phyloP scores from a whole-genome alignment of 2,329 filamentous ascomycete genomes.

The Ophiostoma ulmi region DNA sequence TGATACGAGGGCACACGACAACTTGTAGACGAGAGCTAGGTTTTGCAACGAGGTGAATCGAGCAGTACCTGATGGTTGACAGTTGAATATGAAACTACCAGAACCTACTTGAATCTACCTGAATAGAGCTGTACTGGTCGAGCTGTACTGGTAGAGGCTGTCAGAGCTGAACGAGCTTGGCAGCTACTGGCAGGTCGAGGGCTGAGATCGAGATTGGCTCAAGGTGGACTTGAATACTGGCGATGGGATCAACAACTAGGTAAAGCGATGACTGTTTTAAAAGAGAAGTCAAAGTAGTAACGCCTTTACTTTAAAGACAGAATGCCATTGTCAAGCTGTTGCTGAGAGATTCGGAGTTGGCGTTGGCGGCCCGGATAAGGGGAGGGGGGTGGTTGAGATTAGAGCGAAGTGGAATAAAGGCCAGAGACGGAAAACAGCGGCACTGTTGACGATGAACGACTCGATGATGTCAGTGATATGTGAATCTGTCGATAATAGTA shows the following conservation, averaged over 20 bases:
- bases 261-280: background rate
- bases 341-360: background rate
- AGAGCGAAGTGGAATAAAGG: conserved; percentile 3
- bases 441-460: background rate
- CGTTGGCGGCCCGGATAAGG: background rate
- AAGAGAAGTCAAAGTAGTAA: background rate
- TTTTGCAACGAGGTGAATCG: background rate
- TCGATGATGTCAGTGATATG: background rate
- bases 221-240: background rate
- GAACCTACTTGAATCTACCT: no score
- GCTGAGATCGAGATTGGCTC: background rate
- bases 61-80: no score
- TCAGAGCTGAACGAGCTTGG: background rate
- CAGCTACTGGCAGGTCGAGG: background rate
- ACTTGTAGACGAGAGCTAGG: no score
- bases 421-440: background rate
- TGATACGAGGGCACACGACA: background rate
- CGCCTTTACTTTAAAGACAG: background rate
- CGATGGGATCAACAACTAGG: background rate
- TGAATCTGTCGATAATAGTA: background rate
- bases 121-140: background rate
- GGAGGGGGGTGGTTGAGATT: background rate
- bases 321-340: background rate
- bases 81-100: no score
- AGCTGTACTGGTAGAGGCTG: background rate